Evolutionary conservation across 768 basidiomycete genomes (phyloP).

Genomic region (Myochromella boudieri): DNA sequence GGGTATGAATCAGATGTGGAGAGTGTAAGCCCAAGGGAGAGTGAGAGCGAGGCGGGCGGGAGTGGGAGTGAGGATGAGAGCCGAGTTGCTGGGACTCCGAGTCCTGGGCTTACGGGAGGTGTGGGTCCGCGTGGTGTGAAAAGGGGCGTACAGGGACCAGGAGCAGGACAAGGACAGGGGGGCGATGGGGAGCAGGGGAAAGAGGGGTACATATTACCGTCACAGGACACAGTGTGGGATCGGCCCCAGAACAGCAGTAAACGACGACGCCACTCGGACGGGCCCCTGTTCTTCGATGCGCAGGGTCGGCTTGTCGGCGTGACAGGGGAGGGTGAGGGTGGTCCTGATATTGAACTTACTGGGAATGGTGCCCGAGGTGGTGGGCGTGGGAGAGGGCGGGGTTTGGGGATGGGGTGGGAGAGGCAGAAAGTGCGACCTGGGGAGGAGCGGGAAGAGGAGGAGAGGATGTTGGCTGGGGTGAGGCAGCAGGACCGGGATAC

Average conservation of each 20-base stretch:
- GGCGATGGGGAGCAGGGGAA: not conserved
- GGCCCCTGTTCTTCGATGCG: conserved; percentile 27
- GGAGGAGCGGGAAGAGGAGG: not conserved
- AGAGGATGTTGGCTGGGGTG: conserved; percentile 1
- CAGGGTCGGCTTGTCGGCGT: conserved; percentile 13
- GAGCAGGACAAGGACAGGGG: not conserved
- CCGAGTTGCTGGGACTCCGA: not conserved
- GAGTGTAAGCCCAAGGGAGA: not conserved
- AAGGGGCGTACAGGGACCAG: not conserved
- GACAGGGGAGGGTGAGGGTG: too few relatives aligned
- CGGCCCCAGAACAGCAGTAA: not conserved
- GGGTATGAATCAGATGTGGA: conserved; percentile 14
- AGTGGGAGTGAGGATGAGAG: not conserved
- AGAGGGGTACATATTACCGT: not conserved
- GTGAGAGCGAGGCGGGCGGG: not conserved
- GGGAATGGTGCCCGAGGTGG: not conserved
- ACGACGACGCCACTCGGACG: conserved; percentile 30
- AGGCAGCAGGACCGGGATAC: conserved; percentile 6
- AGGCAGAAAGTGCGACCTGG: conserved; percentile 13
- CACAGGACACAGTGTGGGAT: conserved; percentile 15
- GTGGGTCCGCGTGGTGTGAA: not conserved
- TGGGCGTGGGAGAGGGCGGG: not conserved
- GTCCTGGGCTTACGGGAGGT: not conserved
- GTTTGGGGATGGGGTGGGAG: not conserved
- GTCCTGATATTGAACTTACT: conserved; percentile 12